These are phyloP conservation scores for Neurospora sp. DNA, from an alignment of 495 filamentous ascomycete genomes.

Conservation along the genomic window DNA sequence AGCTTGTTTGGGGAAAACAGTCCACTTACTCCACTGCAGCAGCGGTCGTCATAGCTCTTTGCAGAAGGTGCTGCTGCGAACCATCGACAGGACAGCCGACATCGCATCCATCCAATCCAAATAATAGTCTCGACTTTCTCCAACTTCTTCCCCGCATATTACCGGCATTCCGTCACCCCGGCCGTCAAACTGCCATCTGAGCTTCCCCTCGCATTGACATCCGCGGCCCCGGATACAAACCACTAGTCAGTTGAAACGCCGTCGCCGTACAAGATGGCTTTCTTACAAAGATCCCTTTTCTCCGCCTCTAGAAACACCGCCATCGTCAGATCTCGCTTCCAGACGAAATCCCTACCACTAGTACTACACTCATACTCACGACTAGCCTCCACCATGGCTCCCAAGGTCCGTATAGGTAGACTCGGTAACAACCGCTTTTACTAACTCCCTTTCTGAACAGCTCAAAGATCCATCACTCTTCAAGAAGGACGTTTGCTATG, in stretches of 20 bases:
- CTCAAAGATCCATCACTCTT: slow-evolving; percentile 77
- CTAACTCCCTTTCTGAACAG: slow-evolving; percentile 17
- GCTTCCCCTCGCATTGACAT: neutral
- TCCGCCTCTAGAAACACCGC: slow-evolving; percentile 18
- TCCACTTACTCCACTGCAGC: neutral
- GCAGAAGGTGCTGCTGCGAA: neutral
- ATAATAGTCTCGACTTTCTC: neutral
- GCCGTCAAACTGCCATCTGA: neutral
- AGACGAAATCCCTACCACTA: slow-evolving; percentile 24
- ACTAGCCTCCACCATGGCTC: slow-evolving; percentile 33
- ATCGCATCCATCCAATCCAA: neutral
- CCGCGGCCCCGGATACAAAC: neutral
- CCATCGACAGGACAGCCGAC: neutral
- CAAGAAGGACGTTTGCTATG: slow-evolving; percentile 66
- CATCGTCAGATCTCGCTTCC: slow-evolving; percentile 23
- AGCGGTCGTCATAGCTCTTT: neutral
- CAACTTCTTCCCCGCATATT: neutral
- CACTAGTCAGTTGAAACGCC: neutral
- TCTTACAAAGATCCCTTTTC: slow-evolving; percentile 26
- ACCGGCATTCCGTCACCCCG: neutral
- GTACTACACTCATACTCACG: slow-evolving; percentile 14
- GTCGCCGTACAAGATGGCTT: slow-evolving; percentile 9
- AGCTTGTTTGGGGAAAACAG: neutral
- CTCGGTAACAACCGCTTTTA: neutral
- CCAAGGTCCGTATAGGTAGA: slow-evolving; percentile 23